Conservation (phyloP, 257 asterid genomes). For the Solanum habrochaites region DNA sequence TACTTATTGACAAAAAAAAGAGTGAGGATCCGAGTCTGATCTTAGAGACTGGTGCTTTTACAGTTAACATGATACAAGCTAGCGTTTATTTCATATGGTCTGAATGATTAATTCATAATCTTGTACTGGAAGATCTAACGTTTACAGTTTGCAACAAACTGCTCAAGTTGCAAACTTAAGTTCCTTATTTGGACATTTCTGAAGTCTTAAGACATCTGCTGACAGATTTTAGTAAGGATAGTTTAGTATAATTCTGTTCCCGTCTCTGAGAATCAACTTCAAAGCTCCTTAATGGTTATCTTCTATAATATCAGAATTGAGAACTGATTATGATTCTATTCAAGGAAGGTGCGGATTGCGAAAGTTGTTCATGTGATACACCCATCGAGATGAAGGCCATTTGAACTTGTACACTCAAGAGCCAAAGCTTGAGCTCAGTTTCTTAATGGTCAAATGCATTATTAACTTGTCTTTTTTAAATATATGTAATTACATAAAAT, state of each 20-base stretch:
- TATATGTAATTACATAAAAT: background rate
- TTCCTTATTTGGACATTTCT: background rate
- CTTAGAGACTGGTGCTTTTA: background rate
- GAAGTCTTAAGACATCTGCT: background rate
- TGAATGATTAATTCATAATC: background rate
- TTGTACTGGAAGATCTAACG: background rate
- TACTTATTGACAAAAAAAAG: background rate
- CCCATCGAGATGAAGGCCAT: background rate
- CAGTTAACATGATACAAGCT: background rate
- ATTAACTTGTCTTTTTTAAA: background rate
- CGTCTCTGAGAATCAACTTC: background rate
- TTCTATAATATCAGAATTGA: background rate
- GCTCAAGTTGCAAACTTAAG: background rate
- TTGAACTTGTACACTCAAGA: background rate
- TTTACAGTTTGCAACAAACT: background rate
- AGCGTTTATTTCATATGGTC: background rate
- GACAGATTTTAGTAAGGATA: background rate
- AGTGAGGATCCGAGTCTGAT: background rate
- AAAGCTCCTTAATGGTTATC: background rate
- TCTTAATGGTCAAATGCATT: background rate
- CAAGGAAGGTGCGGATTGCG: background rate
- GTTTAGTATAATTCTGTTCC: background rate
- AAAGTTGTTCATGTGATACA: background rate
- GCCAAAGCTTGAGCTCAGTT: background rate
- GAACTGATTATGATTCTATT: background rate